Evolutionary conservation across 108 stramenopile species (phyloP).

Genomic region (Ochromonas danica): DNA sequence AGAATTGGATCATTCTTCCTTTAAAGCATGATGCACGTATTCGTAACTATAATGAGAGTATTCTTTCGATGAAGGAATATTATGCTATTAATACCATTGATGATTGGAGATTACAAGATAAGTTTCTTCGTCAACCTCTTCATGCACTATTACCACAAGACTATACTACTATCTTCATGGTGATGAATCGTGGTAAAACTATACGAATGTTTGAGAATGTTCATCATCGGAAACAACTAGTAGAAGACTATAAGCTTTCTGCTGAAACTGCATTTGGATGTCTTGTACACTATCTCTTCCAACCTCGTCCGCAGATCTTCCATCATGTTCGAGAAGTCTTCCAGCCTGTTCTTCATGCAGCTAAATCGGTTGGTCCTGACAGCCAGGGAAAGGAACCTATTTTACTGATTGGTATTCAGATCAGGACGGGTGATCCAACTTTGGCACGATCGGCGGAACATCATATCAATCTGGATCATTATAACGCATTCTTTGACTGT

Average conservation of each 20-base stretch:
- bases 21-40: not conserved
- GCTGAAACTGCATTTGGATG: constrained; percentile 29
- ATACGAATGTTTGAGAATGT: constrained; percentile 32
- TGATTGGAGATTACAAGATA: constrained; percentile 20
- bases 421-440: not conserved
- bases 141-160: not conserved
- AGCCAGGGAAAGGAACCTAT: not conserved
- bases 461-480: not conserved
- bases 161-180: not conserved
- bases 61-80: not conserved
- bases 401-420: constrained; percentile 33
- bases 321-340: not conserved
- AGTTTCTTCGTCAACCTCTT: not conserved
- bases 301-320: constrained; percentile 18
- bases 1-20: constrained; percentile 4
- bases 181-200: constrained; percentile 30
- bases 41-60: constrained; percentile 2
- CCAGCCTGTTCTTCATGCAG: not conserved
- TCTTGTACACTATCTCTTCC: not conserved
- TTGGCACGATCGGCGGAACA: not conserved
- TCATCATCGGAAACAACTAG: not conserved
- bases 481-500: not conserved
- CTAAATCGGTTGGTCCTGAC: not conserved
- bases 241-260: not conserved
- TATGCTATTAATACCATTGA: constrained; percentile 27